Base-by-base conservation (phyloP, 352 stramenopile species). In the Proteromonas lacertae region DNA sequence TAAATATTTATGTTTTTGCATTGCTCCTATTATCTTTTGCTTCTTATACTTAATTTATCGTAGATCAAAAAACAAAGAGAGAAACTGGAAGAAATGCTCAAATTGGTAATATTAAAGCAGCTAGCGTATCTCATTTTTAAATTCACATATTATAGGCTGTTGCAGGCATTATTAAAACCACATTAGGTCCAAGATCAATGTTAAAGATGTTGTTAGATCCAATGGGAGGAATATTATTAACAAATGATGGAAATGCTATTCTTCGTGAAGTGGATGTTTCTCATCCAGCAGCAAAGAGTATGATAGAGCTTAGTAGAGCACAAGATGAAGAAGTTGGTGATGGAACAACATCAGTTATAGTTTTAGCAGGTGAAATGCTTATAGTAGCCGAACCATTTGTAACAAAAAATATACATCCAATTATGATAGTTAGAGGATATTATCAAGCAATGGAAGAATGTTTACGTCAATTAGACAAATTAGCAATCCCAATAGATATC, bases 321-420 rank as follows among this genome's bases (percentile, higher is more conserved):
- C 86, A 99, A 59, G 84, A 97, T 55, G 88, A 97, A 55, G 84
- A 98, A 59, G 88, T 97, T 14, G 86, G 88, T 28, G 88, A 99
- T 55, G 88, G 88, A 41, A 98, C 88, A 21, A 99, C 88, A n/a
- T 93, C 75, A 23, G 88, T 99, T 30, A 96, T 98, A 58, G 92
- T 99, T 38, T 4, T 43, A 76, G 69, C 80, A 4, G 86, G 86
- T 22, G 84, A 99, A 56, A 71, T 97, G 48, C 60, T 99, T 29
- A 60, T 81, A 2, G 64, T 90, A 20, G 82, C 84, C 1, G 81
- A 96, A 60, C 82, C 78, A 1, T 93, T 97, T 48, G 52, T 97
- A 36, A 55, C 59, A 38, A 61, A 80, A 46, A 88, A 90, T 47
- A 68, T 96, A 38, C 88, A 99, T 60, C 88, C 88, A 20, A 97